phyloP scores from a whole-genome alignment of 768 basidiomycete species.

The Macrolepiota albuminosa region DNA sequence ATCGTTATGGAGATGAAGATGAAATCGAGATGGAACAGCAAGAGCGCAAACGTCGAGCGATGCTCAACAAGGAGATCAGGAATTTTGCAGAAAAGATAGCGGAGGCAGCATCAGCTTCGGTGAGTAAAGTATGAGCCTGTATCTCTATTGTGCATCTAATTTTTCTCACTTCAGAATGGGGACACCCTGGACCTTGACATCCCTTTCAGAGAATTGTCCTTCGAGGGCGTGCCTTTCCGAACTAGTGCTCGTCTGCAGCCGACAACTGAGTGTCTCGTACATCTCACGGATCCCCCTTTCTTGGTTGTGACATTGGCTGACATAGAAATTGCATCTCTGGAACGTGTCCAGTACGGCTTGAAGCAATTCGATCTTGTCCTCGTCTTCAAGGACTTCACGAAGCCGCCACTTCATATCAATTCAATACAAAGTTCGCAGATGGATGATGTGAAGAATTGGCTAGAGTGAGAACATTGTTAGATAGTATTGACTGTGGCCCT shows the following conservation, averaged over 20 bases:
- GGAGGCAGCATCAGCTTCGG: slow-evolving; percentile 73
- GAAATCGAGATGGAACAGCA: slow-evolving; percentile 99
- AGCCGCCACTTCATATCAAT: slow-evolving; percentile 91
- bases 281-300: slow-evolving; percentile 94
- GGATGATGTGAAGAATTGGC: slow-evolving; percentile 98
- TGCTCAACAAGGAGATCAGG: slow-evolving; percentile 93
- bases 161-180: slow-evolving; percentile 39
- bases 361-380: slow-evolving; percentile 98
- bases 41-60: slow-evolving; percentile 83
- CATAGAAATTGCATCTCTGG: slow-evolving; percentile 94
- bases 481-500: slow-evolving; percentile 9
- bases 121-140: slow-evolving; percentile 30
- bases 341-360: slow-evolving; percentile 93
- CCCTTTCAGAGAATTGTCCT: slow-evolving; percentile 95
- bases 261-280: slow-evolving; percentile 94
- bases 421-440: slow-evolving; percentile 87
- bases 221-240: slow-evolving; percentile 94
- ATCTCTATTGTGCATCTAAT: not conserved
- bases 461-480: slow-evolving; percentile 61
- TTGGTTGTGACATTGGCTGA: slow-evolving; percentile 91
- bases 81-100: slow-evolving; percentile 89
- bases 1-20: slow-evolving; percentile 96
- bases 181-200: slow-evolving; percentile 91
- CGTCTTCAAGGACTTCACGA: slow-evolving; percentile 94
- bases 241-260: slow-evolving; percentile 94